These are phyloP conservation scores for Mediolabrus comicus DNA, from an alignment of 108 stramenopile genomes.

Conservation along the genomic window DNA sequence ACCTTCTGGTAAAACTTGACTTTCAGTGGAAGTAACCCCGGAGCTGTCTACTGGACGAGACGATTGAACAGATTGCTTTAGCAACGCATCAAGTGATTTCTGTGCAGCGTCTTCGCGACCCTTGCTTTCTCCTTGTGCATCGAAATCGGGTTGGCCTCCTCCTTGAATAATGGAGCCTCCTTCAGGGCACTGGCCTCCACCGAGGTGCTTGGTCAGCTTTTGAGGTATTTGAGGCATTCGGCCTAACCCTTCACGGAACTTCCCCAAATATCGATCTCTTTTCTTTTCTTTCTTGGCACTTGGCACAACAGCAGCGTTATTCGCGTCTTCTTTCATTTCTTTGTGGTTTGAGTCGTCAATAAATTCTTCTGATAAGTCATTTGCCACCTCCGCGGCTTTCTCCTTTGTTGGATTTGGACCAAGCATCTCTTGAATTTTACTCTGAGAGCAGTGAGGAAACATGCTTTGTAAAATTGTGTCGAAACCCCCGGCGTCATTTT, in stretches of 20 bases:
- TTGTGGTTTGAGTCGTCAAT: slow-evolving; percentile 19
- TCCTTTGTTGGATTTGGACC: slow-evolving; percentile 60
- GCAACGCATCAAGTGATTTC: slow-evolving; percentile 59
- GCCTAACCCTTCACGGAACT: not conserved
- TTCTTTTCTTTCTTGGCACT: not conserved
- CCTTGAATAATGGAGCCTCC: too few species aligned
- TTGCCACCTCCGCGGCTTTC: slow-evolving; percentile 56
- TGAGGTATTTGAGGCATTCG: not conserved
- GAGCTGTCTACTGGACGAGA: slow-evolving; percentile 47
- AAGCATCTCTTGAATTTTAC: slow-evolving; percentile 50
- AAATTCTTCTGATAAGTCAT: slow-evolving; percentile 48
- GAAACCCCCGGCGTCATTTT: slow-evolving; percentile 37
- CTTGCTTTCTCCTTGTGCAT: slow-evolving; percentile 4
- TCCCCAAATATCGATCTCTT: not conserved
- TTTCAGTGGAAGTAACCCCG: slow-evolving; percentile 56
- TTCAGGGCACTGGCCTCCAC: too few species aligned
- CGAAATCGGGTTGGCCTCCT: not conserved
- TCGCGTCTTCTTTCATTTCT: not conserved
- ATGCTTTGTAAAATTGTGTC: slow-evolving; percentile 58
- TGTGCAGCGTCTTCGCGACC: slow-evolving; percentile 53
- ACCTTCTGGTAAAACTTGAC: slow-evolving; percentile 56
- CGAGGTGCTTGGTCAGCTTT: not conserved
- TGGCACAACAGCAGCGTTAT: not conserved
- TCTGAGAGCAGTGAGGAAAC: slow-evolving; percentile 59
- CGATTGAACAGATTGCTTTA: slow-evolving; percentile 47